Percentiles rank a stretch among this genome's conserved stretches.
phyloP scores from a whole-genome alignment of 192 early-diverging fungal species.

The Coemansia sp. region DNA sequence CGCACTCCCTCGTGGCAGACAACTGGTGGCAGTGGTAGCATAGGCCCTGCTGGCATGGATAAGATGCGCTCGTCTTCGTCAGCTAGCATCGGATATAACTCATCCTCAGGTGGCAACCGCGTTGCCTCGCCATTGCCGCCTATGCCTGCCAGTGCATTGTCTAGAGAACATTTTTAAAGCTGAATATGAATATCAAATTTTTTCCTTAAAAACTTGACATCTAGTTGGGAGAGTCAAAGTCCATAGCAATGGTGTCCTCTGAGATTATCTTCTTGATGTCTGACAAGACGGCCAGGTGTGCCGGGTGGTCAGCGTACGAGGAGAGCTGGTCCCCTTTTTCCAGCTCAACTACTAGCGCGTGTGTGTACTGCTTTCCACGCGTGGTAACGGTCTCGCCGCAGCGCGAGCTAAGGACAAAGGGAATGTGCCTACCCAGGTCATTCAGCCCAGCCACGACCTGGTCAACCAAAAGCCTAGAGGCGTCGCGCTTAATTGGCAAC shows the following conservation, averaged over 20 bases:
- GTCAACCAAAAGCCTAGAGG: conserved; percentile 18
- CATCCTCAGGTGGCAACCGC: conserved; percentile 40
- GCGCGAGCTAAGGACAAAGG: conserved; percentile 28
- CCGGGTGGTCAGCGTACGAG: conserved; percentile 26
- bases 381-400: conserved; percentile 40
- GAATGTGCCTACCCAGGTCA: conserved; percentile 22
- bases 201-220: neutral
- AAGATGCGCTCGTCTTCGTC: conserved; percentile 42
- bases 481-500: conserved; percentile 29
- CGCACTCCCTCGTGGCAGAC: conserved; percentile 47
- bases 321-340: conserved; percentile 26
- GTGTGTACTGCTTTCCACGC: conserved; percentile 45
- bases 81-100: conserved; percentile 45
- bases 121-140: conserved; percentile 45
- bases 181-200: neutral
- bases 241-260: conserved; percentile 35
- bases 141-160: conserved; percentile 22
- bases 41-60: conserved; percentile 4
- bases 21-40: conserved; percentile 3
- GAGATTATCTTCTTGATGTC: conserved; percentile 31
- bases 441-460: conserved; percentile 26
- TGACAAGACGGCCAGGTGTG: conserved; percentile 29
- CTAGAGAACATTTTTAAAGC: conserved; percentile 11
- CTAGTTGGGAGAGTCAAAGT: conserved; percentile 18
- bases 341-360: conserved; percentile 39